Conservation (phyloP, 2,329 filamentous ascomycete species). For the Drechslerella dactyloides region DNA sequence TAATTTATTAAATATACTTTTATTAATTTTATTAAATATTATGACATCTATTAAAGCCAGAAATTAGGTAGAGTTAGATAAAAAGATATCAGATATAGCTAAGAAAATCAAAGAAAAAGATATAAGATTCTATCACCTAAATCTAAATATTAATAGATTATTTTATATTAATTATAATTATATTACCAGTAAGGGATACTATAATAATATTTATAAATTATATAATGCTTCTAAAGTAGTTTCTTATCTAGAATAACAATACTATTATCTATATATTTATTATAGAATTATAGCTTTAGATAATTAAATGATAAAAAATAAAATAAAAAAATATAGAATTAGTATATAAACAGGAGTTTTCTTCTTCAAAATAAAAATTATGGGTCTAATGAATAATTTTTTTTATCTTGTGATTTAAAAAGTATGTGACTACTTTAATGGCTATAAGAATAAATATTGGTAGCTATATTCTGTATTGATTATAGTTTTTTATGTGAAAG, state of each 20-base stretch:
- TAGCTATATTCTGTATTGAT: constrained; percentile 13
- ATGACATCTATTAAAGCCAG: constrained; percentile 1
- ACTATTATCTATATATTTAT: constrained; percentile 23
- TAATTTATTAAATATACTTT: constrained; percentile 6
- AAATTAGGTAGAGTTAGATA: not conserved
- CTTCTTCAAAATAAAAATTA: constrained; percentile 26
- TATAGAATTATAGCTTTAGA: constrained; percentile 20
- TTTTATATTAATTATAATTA: constrained; percentile 19
- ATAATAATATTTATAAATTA: constrained; percentile 6
- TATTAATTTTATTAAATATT: constrained; percentile 5
- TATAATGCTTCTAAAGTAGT: constrained; percentile 15
- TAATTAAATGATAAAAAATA: constrained; percentile 19
- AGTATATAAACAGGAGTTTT: constrained; percentile 11
- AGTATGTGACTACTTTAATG: constrained; percentile 21
- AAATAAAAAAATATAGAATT: constrained; percentile 16
- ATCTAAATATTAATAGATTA: constrained; percentile 6
- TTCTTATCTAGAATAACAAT: constrained; percentile 5
- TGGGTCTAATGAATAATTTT: not conserved
- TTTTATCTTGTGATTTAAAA: constrained; percentile 4
- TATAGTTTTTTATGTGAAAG: constrained; percentile 7
- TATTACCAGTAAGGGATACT: not conserved
- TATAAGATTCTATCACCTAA: constrained; percentile 7
- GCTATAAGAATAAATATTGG: constrained; percentile 13
- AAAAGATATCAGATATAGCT: not conserved
- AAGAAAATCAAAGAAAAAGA: constrained; percentile 8